phyloP scores from a whole-genome alignment of 208 protist species.

The Acanthamoeba lenticulata region DNA sequence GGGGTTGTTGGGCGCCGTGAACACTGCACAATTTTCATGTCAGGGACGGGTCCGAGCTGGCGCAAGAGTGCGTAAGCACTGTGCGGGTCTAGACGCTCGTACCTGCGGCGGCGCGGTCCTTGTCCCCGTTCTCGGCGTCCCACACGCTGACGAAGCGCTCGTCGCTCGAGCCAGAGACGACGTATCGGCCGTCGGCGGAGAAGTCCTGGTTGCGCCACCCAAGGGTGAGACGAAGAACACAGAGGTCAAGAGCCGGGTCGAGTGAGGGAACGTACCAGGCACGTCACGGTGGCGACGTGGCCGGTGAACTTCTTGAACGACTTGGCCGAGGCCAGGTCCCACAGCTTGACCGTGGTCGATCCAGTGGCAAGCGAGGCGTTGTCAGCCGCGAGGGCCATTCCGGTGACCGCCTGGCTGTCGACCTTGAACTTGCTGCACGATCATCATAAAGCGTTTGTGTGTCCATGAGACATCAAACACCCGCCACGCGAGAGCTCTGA shows the following conservation, averaged over 20 bases:
- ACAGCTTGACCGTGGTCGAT: conserved; percentile 17
- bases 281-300: not conserved
- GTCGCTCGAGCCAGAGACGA: not conserved
- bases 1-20: conserved; percentile 4
- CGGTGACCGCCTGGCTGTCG: not conserved
- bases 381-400: not conserved
- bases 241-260: too few relatives aligned
- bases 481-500: not conserved
- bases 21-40: not conserved
- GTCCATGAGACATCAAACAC: not conserved
- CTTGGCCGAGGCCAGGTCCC: conserved; percentile 46
- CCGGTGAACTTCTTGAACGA: conserved; percentile 53
- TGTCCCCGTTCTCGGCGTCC: not conserved
- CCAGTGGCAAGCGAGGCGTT: conserved; percentile 9
- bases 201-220: not conserved
- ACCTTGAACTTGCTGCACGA: conserved; percentile 47
- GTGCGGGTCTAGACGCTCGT: not conserved
- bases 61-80: not conserved
- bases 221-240: too few relatives aligned
- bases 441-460: not conserved
- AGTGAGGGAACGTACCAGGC: not conserved
- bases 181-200: not conserved
- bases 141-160: conserved; percentile 48
- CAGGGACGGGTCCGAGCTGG: not conserved
- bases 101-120: not conserved